These are phyloP conservation scores for Rhizophora apiculata DNA, from an alignment of 345 rosid species.

Conservation along the genomic window DNA sequence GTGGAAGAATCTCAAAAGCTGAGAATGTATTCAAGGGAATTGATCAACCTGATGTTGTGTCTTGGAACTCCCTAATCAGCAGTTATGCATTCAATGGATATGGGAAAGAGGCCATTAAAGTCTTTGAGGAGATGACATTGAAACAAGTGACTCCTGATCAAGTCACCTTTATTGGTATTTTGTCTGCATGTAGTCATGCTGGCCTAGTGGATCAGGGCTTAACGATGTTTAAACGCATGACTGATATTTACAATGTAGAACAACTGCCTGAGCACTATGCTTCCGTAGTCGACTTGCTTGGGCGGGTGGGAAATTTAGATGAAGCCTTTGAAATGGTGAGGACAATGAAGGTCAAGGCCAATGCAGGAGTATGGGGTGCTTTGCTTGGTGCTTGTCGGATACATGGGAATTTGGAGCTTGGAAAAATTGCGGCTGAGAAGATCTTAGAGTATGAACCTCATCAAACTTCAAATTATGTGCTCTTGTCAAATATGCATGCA, in stretches of 20 bases:
- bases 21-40: conserved; percentile 25
- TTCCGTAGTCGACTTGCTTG: conserved; percentile 23
- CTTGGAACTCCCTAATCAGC: conserved; percentile 45
- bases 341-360: conserved; percentile 12
- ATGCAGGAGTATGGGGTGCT: conserved; percentile 26
- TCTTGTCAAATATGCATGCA: conserved; percentile 21
- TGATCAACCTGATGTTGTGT: conserved; percentile 22
- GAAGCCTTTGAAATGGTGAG: conserved; percentile 22
- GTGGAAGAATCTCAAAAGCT: conserved; percentile 29
- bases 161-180: conserved; percentile 19
- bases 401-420: conserved; percentile 13
- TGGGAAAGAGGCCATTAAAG: conserved; percentile 34
- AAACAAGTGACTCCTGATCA: conserved; percentile 22
- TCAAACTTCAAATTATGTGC: conserved; percentile 17
- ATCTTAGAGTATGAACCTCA: conserved; percentile 15
- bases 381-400: conserved; percentile 18
- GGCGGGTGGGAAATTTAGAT: conserved; percentile 24
- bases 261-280: conserved; percentile 21
- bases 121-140: conserved; percentile 31
- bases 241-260: conserved; percentile 10
- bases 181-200: conserved; percentile 26
- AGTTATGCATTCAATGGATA: conserved; percentile 40
- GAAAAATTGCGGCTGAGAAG: conserved; percentile 19
- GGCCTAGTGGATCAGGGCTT: conserved; percentile 26
- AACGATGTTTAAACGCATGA: conserved; percentile 16